Base-by-base conservation (phyloP, 306 rosid genomes). In the Acacia acuminata region DNA sequence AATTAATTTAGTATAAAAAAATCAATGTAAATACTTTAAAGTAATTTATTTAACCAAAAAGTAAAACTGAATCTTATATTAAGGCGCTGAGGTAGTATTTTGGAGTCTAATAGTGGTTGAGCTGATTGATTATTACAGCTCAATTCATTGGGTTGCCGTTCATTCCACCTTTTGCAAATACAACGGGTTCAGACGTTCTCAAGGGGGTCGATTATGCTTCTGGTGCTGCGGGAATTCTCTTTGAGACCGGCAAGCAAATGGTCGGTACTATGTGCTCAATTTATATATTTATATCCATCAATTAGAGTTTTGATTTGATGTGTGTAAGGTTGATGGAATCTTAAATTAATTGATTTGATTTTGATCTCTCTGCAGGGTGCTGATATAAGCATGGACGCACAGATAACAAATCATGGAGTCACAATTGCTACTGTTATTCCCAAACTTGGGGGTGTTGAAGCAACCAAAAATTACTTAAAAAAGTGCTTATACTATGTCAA, bases 401-500 rank as follows among this genome's bases (percentile, higher is more conserved):
- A 92, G 79, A 14, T 90, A 75, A 16, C 0, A 42, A 58, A 88
- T 81, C 96, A 92, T 83, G 30, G 17, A 63, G 8, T 27, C 43
- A 64, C 38, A 30, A 6, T 30, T 5, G 20, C n/a, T 30, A 16
- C 9, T 15, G 30, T 64, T 14, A 14, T n/a, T 14, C 1, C 4
- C n/a, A 64, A 40, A 64, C n/a, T 64, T 64, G 42, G 42, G n/a
- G n/a, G 42, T 7, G 70, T 7, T 5, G 22, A 15, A 30, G n/a
- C 20, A 14, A 83, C 91, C 1, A n/a, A 8, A 14, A 9, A 81
- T 25, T 19, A 87, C 47, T 77, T 91, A 50, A 72, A 64, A 8
- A 88, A 87, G 60, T 93, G 97, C 80, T 83, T 93, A 69, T 93
- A 90, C 77, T 85, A 79, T 27, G 83, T 93, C 25, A 76, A 53